Conservation (phyloP, 805 yeast species). For the Nakazawaea molendinolei region DNA sequence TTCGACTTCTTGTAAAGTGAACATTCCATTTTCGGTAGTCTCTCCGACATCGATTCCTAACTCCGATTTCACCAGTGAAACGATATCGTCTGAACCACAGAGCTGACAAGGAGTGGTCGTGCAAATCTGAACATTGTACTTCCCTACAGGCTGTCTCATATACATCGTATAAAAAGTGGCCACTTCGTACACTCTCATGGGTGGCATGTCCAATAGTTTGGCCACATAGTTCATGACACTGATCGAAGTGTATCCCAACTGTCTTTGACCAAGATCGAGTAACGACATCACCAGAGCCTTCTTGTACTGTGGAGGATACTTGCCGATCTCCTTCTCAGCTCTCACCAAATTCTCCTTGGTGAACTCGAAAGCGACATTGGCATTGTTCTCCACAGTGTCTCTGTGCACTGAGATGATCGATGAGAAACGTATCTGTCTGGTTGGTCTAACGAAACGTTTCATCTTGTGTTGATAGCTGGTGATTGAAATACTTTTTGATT, state of each 20-base stretch:
- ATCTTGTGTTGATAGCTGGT: too few species aligned
- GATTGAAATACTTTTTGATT: too few species aligned
- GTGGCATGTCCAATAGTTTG: slow-evolving; percentile 77
- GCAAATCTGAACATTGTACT: slow-evolving; percentile 76
- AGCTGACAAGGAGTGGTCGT: slow-evolving; percentile 88
- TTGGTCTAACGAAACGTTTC: slow-evolving; percentile 1
- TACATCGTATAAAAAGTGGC: slow-evolving; percentile 92
- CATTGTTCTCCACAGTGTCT: slow-evolving; percentile 62
- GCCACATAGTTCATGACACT: slow-evolving; percentile 90
- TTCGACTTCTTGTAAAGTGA: slow-evolving; percentile 83
- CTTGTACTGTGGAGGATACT: slow-evolving; percentile 82
- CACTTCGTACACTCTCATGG: slow-evolving; percentile 90
- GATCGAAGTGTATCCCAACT: slow-evolving; percentile 78
- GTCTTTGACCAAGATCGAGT: slow-evolving; percentile 82
- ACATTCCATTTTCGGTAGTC: slow-evolving; percentile 66
- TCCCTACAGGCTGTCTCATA: slow-evolving; percentile 81
- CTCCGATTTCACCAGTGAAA: slow-evolving; percentile 57
- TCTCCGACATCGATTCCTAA: slow-evolving; percentile 68
- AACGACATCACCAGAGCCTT: slow-evolving; percentile 87
- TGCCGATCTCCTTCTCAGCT: slow-evolving; percentile 68
- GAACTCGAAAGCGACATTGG: slow-evolving; percentile 66
- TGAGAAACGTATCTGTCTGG: slow-evolving; percentile 18
- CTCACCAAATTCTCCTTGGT: slow-evolving; percentile 53
- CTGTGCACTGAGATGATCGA: slow-evolving; percentile 57
- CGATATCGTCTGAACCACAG: slow-evolving; percentile 75